phyloP scores from a whole-genome alignment of 768 basidiomycete species.

The Macrolepiota fuliginosa region DNA sequence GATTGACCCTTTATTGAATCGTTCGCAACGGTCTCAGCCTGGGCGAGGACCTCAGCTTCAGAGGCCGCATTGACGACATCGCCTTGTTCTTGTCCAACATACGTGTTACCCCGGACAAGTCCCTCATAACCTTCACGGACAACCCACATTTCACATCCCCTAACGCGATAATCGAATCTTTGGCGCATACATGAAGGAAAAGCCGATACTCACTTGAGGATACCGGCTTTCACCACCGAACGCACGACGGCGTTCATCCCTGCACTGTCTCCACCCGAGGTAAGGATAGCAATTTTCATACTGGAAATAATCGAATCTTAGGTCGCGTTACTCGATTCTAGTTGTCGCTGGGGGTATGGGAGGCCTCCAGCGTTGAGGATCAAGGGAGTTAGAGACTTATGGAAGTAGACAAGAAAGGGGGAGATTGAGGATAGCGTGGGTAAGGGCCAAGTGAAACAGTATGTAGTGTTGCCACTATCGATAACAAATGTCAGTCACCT shows the following conservation, averaged over 20 bases:
- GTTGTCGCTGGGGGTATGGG: background rate
- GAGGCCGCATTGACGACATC: constrained; percentile 19
- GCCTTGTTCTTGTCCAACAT: constrained; percentile 23
- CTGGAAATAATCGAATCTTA: background rate
- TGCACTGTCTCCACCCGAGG: constrained; percentile 96
- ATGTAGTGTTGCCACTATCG: background rate
- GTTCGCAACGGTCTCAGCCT: constrained; percentile 20
- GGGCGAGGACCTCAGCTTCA: constrained; percentile 13
- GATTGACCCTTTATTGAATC: constrained; percentile 15
- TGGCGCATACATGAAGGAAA: background rate
- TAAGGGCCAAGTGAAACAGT: background rate
- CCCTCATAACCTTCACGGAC: constrained; percentile 99
- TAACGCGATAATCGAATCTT: constrained; percentile 26
- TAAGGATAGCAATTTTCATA: constrained; percentile 94
- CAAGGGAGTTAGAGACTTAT: background rate
- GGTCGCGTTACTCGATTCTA: background rate
- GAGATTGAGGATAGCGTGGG: constrained; percentile 2
- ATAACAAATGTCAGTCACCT: background rate
- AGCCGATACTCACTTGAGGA: constrained; percentile 65
- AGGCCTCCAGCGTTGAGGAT: background rate
- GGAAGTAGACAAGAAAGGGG: background rate
- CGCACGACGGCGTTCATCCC: constrained; percentile 98
- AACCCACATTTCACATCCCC: constrained; percentile 94
- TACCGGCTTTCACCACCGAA: constrained; percentile 88
- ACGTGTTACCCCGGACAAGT: constrained; percentile 86